Base-by-base conservation (phyloP, 345 rosid species). In the Gossypium sturtianum region DNA sequence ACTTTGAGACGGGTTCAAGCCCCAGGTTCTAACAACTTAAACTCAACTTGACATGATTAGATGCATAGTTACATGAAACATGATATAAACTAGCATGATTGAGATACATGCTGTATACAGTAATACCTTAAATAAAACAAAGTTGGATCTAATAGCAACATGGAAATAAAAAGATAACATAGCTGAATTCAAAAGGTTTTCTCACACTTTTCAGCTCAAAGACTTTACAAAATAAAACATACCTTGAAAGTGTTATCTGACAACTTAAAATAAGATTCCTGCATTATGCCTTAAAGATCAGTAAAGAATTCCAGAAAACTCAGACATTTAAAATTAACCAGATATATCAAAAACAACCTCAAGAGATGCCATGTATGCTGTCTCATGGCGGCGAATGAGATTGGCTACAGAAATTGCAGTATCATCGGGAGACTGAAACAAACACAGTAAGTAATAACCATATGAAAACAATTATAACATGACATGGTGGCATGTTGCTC, bases 211-310 rank as follows among this genome's bases (percentile, higher is more conserved):
- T 23, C 0, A 23, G 69, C 16, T 9, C 9, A 60, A 45, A 70
- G 69, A 47, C 25, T 61, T 56, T 47, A 47, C 19, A 25, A 58
- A 71, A 15, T 54, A 66, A 34, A 48, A 7, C 7, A 38, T 84
- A 90, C 99, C 98, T 95, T 95, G 85, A 95, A 95, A 47, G 99
- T 93, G 76, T 89, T 87, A 81, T 95, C 97, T 4, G 99, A 97
- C 81, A 95, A 83, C 65, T 91, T 88, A 61, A 92, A 89, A 84
- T 93, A 93, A 38, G 97, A 92, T 73, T 82, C 98, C 99, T 95
- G 89, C 73, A 75, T 77, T 53, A 66, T 27, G 3, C 12, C 54
- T 43, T 12, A 51, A 53, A 2, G 57, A 67, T 84, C 53, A 76
- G 75, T 53, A 65, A 10, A 9, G 44, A 52, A 60, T 19, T 41